Evolutionary conservation across 371 early-diverging fungal genomes (phyloP).

Genomic region (Syncephalastrum racemosum): DNA sequence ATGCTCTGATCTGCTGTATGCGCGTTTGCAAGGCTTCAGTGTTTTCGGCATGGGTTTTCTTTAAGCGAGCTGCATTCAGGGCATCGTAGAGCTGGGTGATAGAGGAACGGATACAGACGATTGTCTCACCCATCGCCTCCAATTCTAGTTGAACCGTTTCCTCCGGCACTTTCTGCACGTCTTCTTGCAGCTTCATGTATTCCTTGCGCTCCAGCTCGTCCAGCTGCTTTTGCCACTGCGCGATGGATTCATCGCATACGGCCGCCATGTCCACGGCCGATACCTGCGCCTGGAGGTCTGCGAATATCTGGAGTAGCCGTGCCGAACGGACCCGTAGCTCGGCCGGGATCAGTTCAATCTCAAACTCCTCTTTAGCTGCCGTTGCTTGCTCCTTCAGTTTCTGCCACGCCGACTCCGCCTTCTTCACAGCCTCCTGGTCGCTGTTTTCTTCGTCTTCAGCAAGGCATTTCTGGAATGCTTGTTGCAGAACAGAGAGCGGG

Average conservation of each 20-base stretch:
- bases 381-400: conserved; percentile 5
- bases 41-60: conserved; percentile 26
- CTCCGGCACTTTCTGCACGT: conserved; percentile 9
- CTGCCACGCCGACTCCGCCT: conserved; percentile 1
- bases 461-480: conserved; percentile 28
- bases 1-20: not conserved
- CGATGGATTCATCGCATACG: conserved; percentile 28
- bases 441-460: conserved; percentile 19
- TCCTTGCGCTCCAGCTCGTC: conserved; percentile 30
- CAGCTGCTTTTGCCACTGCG: conserved; percentile 38
- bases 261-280: conserved; percentile 7
- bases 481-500: conserved; percentile 15
- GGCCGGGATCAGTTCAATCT: conserved; percentile 17
- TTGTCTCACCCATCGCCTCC: conserved; percentile 30
- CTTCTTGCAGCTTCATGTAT: conserved; percentile 28
- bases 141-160: conserved; percentile 20
- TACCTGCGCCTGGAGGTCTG: conserved; percentile 3
- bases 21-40: conserved; percentile 10
- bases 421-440: conserved; percentile 15
- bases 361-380: not conserved
- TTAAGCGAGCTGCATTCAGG: conserved; percentile 35
- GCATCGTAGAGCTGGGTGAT: conserved; percentile 38
- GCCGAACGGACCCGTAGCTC: conserved; percentile 11
- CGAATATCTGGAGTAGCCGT: conserved; percentile 3
- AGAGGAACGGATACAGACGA: conserved; percentile 25